A percentile compares a stretch with the other conserved stretches of the same genome.
Conservation (phyloP, 2,329 filamentous ascomycete genomes). For the Venturia asperata region DNA sequence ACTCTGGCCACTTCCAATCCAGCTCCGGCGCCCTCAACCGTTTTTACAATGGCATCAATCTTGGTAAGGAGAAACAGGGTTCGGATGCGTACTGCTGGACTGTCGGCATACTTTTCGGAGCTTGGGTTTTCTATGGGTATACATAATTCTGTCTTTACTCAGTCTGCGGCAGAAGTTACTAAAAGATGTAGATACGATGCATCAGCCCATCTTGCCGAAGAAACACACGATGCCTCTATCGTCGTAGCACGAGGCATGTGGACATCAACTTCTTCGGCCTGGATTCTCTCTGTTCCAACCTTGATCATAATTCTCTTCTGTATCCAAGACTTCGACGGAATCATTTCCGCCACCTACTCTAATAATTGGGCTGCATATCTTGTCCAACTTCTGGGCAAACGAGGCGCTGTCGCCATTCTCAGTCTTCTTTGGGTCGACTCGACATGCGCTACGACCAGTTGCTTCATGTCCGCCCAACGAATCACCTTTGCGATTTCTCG, state of each 20-base stretch:
- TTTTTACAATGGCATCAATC: constrained; percentile 38
- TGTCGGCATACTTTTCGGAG: constrained; percentile 32
- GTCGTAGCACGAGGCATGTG: constrained; percentile 37
- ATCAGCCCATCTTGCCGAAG: constrained; percentile 34
- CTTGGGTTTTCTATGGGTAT: constrained; percentile 26
- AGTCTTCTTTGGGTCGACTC: constrained; percentile 34
- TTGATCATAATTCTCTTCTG: constrained; percentile 37
- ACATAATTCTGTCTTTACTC: background rate
- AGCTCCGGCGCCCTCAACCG: constrained; percentile 29
- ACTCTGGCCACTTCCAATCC: constrained; percentile 31
- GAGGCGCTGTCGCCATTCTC: constrained; percentile 33
- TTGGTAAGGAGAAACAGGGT: constrained; percentile 30
- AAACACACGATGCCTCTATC: constrained; percentile 33
- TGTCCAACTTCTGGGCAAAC: constrained; percentile 32
- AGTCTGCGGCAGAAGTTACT: background rate
- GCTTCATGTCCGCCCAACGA: constrained; percentile 36
- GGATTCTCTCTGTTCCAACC: constrained; percentile 34
- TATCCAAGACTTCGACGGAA: constrained; percentile 36
- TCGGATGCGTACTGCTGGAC: constrained; percentile 35
- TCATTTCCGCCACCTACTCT: constrained; percentile 31
- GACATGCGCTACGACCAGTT: constrained; percentile 33
- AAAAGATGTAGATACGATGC: constrained; percentile 33
- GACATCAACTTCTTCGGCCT: constrained; percentile 32
- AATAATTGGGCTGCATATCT: constrained; percentile 39
- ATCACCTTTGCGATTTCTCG: constrained; percentile 37